phyloP scores from a whole-genome alignment of 129 eudicot genomes.

The Artemisia argyi region DNA sequence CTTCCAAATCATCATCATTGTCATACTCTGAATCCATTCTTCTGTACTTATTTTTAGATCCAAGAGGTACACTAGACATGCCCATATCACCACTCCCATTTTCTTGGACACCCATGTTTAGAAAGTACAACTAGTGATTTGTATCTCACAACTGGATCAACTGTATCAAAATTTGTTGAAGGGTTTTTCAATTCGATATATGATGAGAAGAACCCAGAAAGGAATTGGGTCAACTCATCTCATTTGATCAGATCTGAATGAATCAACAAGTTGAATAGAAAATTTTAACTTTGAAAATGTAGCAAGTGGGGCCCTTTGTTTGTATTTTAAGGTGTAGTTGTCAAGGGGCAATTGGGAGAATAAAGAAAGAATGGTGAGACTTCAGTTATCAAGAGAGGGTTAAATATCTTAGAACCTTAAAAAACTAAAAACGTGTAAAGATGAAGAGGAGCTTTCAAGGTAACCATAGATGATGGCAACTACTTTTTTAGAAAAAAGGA shows the following conservation, averaged over 20 bases:
- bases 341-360: slow-evolving; percentile 18
- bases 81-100: slow-evolving; percentile 56
- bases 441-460: slow-evolving; percentile 6
- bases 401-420: not conserved
- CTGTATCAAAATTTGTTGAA: slow-evolving; percentile 5
- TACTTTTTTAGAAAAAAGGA: not conserved
- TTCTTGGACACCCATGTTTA: slow-evolving; percentile 59
- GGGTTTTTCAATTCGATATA: slow-evolving; percentile 23
- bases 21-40: slow-evolving; percentile 66
- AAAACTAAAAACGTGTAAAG: slow-evolving; percentile 23
- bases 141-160: not conserved
- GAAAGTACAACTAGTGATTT: slow-evolving; percentile 4
- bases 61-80: slow-evolving; percentile 39
- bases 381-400: not conserved
- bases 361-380: slow-evolving; percentile 26
- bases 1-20: slow-evolving; percentile 34
- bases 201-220: slow-evolving; percentile 30
- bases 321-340: slow-evolving; percentile 19
- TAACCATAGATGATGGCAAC: not conserved
- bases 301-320: slow-evolving; percentile 40
- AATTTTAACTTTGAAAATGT: slow-evolving; percentile 12
- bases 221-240: slow-evolving; percentile 29
- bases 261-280: slow-evolving; percentile 40
- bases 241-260: slow-evolving; percentile 36
- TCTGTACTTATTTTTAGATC: slow-evolving; percentile 48